phyloP scores from a whole-genome alignment of 768 basidiomycete species.

The Termitomyces heimii region DNA sequence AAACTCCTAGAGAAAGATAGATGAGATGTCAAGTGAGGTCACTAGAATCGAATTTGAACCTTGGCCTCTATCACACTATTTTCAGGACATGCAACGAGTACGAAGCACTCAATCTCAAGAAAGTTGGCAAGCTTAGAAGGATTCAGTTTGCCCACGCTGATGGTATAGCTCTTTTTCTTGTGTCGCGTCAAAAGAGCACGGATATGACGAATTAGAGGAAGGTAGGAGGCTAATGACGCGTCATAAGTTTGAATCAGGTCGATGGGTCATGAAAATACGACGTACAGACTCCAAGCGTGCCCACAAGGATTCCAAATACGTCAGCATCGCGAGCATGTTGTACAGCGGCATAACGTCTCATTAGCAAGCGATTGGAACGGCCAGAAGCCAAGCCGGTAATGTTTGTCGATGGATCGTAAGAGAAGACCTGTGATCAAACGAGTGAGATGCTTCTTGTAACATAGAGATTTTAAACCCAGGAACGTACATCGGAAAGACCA shows the following conservation, averaged over 20 bases:
- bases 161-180: slow-evolving; percentile 89
- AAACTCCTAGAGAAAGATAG: slow-evolving; percentile 58
- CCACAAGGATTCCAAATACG: slow-evolving; percentile 92
- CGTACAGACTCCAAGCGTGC: slow-evolving; percentile 85
- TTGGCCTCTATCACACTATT: slow-evolving; percentile 79
- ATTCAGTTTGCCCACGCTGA: slow-evolving; percentile 92
- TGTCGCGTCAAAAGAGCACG: slow-evolving; percentile 58
- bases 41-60: slow-evolving; percentile 23
- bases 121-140: slow-evolving; percentile 96
- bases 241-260: background rate
- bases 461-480: background rate
- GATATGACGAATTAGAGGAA: slow-evolving; percentile 80
- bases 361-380: slow-evolving; percentile 75
- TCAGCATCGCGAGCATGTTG: slow-evolving; percentile 90
- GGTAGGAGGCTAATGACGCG: slow-evolving; percentile 59
- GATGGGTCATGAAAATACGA: slow-evolving; percentile 5
- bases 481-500: slow-evolving; percentile 48
- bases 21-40: background rate
- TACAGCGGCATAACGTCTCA: slow-evolving; percentile 83
- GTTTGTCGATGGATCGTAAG: slow-evolving; percentile 59
- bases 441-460: background rate
- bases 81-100: slow-evolving; percentile 92
- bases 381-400: slow-evolving; percentile 51
- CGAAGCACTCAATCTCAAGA: slow-evolving; percentile 92
- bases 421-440: slow-evolving; percentile 50